phyloP scores from a whole-genome alignment of 2,329 filamentous ascomycete species.

The Verticillium longisporum region DNA sequence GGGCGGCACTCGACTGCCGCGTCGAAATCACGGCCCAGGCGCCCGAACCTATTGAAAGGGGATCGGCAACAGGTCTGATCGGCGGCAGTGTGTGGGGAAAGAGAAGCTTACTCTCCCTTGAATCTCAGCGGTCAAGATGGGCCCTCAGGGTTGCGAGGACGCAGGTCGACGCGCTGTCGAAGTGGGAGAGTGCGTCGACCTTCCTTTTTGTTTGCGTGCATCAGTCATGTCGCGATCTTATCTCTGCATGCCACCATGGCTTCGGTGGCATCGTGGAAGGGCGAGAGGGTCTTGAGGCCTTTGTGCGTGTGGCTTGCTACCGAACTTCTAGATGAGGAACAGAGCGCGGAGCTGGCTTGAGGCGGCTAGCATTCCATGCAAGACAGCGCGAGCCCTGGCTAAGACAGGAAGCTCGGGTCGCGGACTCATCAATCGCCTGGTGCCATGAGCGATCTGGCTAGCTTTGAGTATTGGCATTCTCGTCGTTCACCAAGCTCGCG shows the following conservation, averaged over 20 bases:
- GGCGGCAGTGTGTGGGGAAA: not conserved
- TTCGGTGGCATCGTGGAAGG: not conserved
- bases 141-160: not conserved
- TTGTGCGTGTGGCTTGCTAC: not conserved
- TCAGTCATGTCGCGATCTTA: not conserved
- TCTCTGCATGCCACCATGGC: not conserved
- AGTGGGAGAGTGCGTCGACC: not conserved
- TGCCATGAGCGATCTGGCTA: not conserved
- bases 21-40: not conserved
- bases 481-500: not conserved
- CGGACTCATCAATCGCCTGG: not conserved
- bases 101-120: not conserved
- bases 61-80: not conserved
- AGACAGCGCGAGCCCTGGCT: not conserved
- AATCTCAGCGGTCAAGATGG: not conserved
- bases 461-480: not conserved
- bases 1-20: not conserved
- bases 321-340: not conserved
- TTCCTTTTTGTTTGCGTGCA: not conserved
- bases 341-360: not conserved
- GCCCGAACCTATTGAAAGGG: too few relatives aligned
- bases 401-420: not conserved
- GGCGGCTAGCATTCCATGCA: not conserved
- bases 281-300: not conserved
- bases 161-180: not conserved